phyloP scores from a whole-genome alignment of 441 rosid genomes.

The Daphne laureola region DNA sequence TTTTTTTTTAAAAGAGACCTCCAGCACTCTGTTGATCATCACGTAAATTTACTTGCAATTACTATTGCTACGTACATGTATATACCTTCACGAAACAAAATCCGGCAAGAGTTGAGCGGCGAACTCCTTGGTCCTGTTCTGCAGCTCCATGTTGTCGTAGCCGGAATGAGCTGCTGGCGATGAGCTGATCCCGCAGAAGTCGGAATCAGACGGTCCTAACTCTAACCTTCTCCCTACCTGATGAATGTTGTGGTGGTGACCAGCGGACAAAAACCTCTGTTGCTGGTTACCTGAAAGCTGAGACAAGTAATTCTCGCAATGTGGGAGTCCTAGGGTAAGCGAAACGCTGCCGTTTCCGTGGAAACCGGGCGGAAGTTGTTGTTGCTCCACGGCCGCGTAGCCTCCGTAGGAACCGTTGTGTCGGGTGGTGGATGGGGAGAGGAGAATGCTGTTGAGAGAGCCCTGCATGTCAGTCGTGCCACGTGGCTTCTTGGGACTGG shows the following conservation, averaged over 20 bases:
- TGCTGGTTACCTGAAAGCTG: constrained; percentile 26
- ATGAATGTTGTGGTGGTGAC: constrained; percentile 33
- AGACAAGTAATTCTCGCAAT: constrained; percentile 32
- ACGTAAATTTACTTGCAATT: too few relatives aligned
- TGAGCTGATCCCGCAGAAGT: constrained; percentile 21
- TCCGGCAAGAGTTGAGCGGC: constrained; percentile 32
- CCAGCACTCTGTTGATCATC: too few relatives aligned
- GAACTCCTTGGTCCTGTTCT: constrained; percentile 34
- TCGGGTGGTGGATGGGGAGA: constrained; percentile 22
- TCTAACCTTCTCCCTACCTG: constrained; percentile 43
- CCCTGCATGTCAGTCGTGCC: constrained; percentile 21
- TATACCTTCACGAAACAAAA: constrained; percentile 25
- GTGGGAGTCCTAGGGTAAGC: constrained; percentile 56
- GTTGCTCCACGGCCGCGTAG: constrained; percentile 29
- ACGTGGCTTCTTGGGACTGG: constrained; percentile 34
- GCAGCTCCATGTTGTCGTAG: constrained; percentile 29
- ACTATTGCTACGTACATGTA: too few relatives aligned
- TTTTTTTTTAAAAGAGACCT: too few relatives aligned
- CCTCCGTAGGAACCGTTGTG: constrained; percentile 27
- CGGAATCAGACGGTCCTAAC: constrained; percentile 24
- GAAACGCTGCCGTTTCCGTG: constrained; percentile 42
- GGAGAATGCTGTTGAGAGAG: constrained; percentile 24
- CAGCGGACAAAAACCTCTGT: constrained; percentile 15
- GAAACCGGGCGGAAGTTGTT: constrained; percentile 28
- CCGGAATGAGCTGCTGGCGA: constrained; percentile 24